Conservation (phyloP, 2,329 filamentous ascomycete species). For the Hymenoscyphus albidus region DNA sequence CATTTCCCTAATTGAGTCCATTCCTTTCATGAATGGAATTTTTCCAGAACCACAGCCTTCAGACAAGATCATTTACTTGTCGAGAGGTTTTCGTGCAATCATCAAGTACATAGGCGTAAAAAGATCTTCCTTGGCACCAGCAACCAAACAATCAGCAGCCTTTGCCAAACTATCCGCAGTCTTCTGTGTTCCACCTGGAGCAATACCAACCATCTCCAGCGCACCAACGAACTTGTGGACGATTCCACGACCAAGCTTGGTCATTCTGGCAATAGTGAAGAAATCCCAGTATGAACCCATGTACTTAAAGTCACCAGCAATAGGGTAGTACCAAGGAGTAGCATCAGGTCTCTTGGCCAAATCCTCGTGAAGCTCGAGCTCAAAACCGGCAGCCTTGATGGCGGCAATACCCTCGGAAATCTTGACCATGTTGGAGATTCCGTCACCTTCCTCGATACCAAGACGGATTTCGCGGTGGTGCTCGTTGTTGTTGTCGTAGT, state of each 20-base stretch:
- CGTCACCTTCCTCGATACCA: constrained; percentile 94
- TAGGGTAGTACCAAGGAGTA: constrained; percentile 91
- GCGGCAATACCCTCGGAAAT: constrained; percentile 77
- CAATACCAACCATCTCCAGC: constrained; percentile 71
- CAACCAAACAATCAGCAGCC: constrained; percentile 81
- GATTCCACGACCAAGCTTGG: constrained; percentile 70
- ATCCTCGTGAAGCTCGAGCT: constrained; percentile 81
- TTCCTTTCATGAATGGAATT: neutral
- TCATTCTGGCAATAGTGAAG: constrained; percentile 85
- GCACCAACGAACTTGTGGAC: constrained; percentile 75
- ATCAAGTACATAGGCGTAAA: constrained; percentile 99
- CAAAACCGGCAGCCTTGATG: constrained; percentile 85
- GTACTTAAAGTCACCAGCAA: constrained; percentile 82
- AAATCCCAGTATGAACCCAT: constrained; percentile 75
- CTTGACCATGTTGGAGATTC: constrained; percentile 97
- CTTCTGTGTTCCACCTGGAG: constrained; percentile 88
- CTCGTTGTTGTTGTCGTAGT: constrained; percentile 86
- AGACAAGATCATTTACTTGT: constrained; percentile 6
- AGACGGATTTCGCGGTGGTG: constrained; percentile 88
- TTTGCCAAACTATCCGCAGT: constrained; percentile 82
- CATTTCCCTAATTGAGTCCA: neutral
- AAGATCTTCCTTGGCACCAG: constrained; percentile 81
- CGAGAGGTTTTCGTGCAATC: constrained; percentile 77
- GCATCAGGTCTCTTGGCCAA: constrained; percentile 73
- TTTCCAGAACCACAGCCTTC: neutral